A percentile compares a stretch with the other conserved stretches of the same genome.
phyloP scores from a whole-genome alignment of 1,284 basidiomycete genomes.

The Sanghuangporus sanghuang region DNA sequence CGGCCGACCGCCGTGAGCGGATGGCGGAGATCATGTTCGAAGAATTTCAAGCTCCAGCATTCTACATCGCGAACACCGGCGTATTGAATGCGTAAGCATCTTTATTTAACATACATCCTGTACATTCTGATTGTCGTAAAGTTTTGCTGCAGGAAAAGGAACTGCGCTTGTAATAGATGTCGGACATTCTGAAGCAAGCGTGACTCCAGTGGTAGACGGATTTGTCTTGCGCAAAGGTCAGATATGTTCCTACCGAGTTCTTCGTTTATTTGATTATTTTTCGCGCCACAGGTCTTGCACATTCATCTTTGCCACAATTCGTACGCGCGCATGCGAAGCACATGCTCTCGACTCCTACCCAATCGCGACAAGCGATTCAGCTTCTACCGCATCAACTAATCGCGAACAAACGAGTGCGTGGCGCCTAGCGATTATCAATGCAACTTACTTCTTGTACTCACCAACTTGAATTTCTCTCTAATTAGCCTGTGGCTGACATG shows the following conservation, averaged over 20 bases:
- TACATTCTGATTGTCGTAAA: conserved; percentile 27
- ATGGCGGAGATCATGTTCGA: conserved; percentile 98
- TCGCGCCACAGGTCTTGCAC: conserved; percentile 50
- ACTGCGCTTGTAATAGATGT: conserved; percentile 95
- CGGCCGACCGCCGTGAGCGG: conserved; percentile 80
- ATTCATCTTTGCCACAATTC: conserved; percentile 69
- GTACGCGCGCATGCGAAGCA: conserved; percentile 73
- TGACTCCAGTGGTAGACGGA: conserved; percentile 95
- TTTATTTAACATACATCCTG: not conserved
- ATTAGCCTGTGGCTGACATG: conserved; percentile 51
- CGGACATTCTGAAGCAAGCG: conserved; percentile 83
- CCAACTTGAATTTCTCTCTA: not conserved
- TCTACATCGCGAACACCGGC: conserved; percentile 96
- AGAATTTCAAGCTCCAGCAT: conserved; percentile 90
- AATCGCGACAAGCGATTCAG: conserved; percentile 51
- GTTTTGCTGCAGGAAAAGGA: conserved; percentile 94
- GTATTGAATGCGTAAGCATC: conserved; percentile 84
- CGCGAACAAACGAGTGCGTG: conserved; percentile 60
- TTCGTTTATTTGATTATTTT: not conserved
- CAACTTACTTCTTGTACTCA: not conserved
- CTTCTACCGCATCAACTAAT: conserved; percentile 86
- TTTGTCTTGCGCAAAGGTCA: conserved; percentile 94
- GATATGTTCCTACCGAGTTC: not conserved
- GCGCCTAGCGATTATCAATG: not conserved
- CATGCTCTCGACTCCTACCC: conserved; percentile 45